Conservation (phyloP, 208 protist genomes). For the Crithidia thermophila region DNA sequence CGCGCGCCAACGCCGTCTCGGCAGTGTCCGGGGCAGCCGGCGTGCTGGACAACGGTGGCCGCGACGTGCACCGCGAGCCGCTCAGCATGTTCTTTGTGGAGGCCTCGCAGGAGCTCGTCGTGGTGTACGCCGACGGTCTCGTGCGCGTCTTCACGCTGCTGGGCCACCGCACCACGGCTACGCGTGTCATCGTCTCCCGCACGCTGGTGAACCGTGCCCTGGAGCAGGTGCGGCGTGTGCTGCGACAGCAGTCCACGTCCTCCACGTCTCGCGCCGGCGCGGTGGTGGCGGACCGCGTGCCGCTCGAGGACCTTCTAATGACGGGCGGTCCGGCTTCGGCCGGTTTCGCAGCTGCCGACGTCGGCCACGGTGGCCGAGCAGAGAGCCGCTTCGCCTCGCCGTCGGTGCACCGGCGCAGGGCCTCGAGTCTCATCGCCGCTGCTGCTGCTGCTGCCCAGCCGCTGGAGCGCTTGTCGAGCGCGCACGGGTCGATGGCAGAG, state of each 20-base stretch:
- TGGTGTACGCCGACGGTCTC: conserved; percentile 75
- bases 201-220: conserved; percentile 52
- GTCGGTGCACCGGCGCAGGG: background rate
- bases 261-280: too few species aligned
- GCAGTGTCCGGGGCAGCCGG: conserved; percentile 1
- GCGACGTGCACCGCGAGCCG: conserved; percentile 56
- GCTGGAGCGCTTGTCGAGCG: too few species aligned
- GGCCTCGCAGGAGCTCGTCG: conserved; percentile 63
- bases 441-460: too few species aligned
- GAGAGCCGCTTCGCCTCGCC: background rate
- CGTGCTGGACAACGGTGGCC: conserved; percentile 5
- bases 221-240: conserved; percentile 13
- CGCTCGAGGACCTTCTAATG: too few species aligned
- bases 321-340: too few species aligned
- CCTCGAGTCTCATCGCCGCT: conserved; percentile 8
- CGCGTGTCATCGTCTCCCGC: conserved; percentile 69
- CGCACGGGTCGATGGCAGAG: background rate
- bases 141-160: conserved; percentile 68
- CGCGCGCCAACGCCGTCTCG: background rate
- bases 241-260: background rate
- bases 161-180: conserved; percentile 51
- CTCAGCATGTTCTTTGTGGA: conserved; percentile 61
- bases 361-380: background rate
- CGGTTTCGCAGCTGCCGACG: too few species aligned
- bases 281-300: too few species aligned